Base-by-base conservation (phyloP, 164 flowering plant genomes). In the Piper longum region DNA sequence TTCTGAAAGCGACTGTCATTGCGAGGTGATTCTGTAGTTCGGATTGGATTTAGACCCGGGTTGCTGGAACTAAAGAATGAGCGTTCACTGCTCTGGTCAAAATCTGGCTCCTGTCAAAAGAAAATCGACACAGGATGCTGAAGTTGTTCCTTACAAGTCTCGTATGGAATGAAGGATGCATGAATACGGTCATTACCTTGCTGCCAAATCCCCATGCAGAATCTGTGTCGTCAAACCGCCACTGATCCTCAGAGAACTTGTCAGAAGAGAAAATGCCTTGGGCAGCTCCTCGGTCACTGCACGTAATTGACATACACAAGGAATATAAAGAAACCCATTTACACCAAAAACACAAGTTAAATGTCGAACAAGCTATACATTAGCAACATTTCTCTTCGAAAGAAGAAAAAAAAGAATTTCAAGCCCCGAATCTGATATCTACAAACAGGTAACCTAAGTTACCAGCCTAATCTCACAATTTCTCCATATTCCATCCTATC, bases 201-300 rank as follows among this genome's bases (percentile, higher is more conserved):
- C 83, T 68, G 65, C 74, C 83, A 68, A 88, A 85, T 40, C 93
- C 96, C 97, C 99, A 95, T 9, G 89, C 79, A 14, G 99, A 95
- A 65, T 95, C 99, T 4, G 74, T 68, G 67, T 93, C 97, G 58
- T 90, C 96, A 69, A 75, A 83, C 43, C 63, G 55, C 56, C 95
- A 59, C 54, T 85, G 77, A 59, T 93, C 98, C 74, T 88, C 95
- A 69, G 86, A 85, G 76, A 78, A 78, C 77, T 88, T 85, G 73
- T 63, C 65, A 56, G 65, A 71, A 61, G 93, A 82, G 61, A 68
- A 64, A 11, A 75, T 65, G 61, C 91, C 82, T 61, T 83, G 87
- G 18, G 76, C 77, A 65, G 78, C 85, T 57, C 76, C 85, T 65
- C 76, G 77, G 72, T 90, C 83, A 78, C 96, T 87, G 88, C 80